phyloP scores from a whole-genome alignment of 208 protist genomes.

The Lotmaria passim region DNA sequence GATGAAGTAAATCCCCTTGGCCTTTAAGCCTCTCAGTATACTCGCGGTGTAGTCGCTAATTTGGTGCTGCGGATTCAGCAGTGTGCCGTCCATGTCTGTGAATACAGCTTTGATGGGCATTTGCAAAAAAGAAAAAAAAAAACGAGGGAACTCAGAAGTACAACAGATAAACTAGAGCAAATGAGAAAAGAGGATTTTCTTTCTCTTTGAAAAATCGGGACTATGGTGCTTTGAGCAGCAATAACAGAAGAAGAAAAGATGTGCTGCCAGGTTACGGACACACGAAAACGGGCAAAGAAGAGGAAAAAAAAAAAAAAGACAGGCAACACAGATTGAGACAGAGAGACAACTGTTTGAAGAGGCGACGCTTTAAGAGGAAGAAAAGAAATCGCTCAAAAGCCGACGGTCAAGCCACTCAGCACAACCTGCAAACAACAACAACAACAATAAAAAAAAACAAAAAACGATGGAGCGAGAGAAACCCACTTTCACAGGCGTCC shows the following conservation, averaged over 20 bases:
- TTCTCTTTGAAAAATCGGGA: no score
- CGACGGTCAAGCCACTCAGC: no score
- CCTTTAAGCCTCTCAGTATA: conserved; percentile 30
- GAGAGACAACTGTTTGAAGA: no score
- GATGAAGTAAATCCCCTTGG: conserved; percentile 39
- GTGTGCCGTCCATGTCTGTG: conserved; percentile 59
- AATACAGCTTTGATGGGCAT: conserved; percentile 43
- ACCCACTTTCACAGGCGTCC: no score
- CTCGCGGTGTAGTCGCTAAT: conserved; percentile 43
- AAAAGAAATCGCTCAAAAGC: no score
- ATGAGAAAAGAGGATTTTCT: no score
- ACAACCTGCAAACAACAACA: no score
- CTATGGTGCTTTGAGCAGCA: no score
- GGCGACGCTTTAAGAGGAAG: no score
- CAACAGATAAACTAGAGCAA: no score
- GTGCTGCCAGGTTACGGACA: no score
- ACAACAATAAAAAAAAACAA: neutral
- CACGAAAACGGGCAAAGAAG: neutral
- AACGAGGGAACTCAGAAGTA: neutral
- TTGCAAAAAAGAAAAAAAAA: conserved; percentile 2
- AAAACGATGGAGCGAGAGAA: neutral
- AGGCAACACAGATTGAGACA: neutral
- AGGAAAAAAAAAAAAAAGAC: neutral
- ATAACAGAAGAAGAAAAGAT: no score
- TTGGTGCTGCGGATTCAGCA: conserved; percentile 42